phyloP scores from a whole-genome alignment of 441 rosid species.

The Flueggea neowawraea region DNA sequence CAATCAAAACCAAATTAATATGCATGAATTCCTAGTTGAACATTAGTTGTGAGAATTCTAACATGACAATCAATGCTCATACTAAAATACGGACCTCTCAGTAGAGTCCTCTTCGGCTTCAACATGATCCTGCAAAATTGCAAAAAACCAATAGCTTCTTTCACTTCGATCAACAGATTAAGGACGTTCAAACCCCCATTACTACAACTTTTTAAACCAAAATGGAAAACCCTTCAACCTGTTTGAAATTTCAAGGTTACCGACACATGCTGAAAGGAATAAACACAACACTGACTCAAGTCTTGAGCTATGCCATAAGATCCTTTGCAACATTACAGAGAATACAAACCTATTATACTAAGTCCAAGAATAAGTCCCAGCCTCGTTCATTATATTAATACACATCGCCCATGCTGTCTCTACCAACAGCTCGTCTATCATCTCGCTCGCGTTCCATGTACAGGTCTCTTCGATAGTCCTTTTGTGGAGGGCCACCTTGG shows the following conservation, averaged over 20 bases:
- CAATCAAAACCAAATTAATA: too few species aligned
- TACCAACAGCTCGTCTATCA: conserved; percentile 44
- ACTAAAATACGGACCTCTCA: too few species aligned
- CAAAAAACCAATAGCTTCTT: too few species aligned
- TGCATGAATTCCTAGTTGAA: too few species aligned
- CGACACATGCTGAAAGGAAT: background rate
- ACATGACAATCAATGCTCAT: too few species aligned
- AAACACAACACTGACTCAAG: background rate
- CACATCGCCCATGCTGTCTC: conserved; percentile 53
- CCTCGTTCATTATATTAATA: conserved; percentile 23
- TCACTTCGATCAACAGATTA: too few species aligned
- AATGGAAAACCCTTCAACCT: too few species aligned
- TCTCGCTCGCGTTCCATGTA: conserved; percentile 56
- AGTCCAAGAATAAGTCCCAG: conserved; percentile 3
- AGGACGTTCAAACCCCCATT: too few species aligned
- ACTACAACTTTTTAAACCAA: too few species aligned
- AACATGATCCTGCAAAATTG: too few species aligned
- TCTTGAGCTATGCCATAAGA: background rate
- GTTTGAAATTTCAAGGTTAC: background rate
- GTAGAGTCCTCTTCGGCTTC: too few species aligned
- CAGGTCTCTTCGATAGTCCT: conserved; percentile 52
- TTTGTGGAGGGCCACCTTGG: conserved; percentile 49
- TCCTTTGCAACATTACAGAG: conserved; percentile 6
- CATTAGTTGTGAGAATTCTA: too few species aligned
- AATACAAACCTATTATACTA: conserved; percentile 17